Percentiles rank a stretch among this genome's conserved stretches.
Conservation (phyloP, 2,329 filamentous ascomycete species). For the Plectosphaerella plurivora region DNA sequence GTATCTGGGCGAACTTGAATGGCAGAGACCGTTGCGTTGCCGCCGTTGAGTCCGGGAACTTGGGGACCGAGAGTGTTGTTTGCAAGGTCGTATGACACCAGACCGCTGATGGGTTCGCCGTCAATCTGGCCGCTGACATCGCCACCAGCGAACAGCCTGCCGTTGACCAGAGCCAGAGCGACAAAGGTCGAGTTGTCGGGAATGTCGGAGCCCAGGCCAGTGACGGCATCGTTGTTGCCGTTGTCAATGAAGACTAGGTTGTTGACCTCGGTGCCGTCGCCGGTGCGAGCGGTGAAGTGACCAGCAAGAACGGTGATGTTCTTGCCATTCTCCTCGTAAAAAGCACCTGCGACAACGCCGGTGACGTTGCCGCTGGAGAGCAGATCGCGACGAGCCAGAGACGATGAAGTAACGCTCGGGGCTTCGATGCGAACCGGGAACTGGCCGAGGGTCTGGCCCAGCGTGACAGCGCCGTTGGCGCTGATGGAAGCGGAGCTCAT, state of each 20-base stretch:
- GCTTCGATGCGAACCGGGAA: slow-evolving; percentile 54
- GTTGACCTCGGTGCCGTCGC: slow-evolving; percentile 65
- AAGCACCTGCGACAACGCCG: slow-evolving; percentile 74
- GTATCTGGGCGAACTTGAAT: slow-evolving; percentile 69
- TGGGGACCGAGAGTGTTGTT: slow-evolving; percentile 60
- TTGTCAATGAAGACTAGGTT: slow-evolving; percentile 83
- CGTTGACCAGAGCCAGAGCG: slow-evolving; percentile 62
- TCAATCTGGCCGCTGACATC: slow-evolving; percentile 67
- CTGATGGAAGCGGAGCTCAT: slow-evolving; percentile 71
- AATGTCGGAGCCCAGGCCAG: slow-evolving; percentile 64
- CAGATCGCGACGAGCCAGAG: slow-evolving; percentile 42
- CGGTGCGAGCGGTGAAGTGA: slow-evolving; percentile 70
- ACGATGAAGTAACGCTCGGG: slow-evolving; percentile 24
- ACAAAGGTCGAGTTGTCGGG: slow-evolving; percentile 70
- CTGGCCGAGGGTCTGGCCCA: slow-evolving; percentile 50
- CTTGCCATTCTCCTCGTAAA: slow-evolving; percentile 63
- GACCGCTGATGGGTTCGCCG: slow-evolving; percentile 60
- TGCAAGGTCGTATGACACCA: slow-evolving; percentile 75
- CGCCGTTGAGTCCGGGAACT: slow-evolving; percentile 69
- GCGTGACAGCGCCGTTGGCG: slow-evolving; percentile 66
- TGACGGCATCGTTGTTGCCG: slow-evolving; percentile 59
- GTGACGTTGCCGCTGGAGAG: slow-evolving; percentile 37
- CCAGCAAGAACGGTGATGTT: slow-evolving; percentile 89
- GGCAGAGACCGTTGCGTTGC: slow-evolving; percentile 67
- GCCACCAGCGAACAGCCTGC: slow-evolving; percentile 78